Evolutionary conservation across 129 eudicot genomes (phyloP).

Genomic region (Saussurea involucrata): DNA sequence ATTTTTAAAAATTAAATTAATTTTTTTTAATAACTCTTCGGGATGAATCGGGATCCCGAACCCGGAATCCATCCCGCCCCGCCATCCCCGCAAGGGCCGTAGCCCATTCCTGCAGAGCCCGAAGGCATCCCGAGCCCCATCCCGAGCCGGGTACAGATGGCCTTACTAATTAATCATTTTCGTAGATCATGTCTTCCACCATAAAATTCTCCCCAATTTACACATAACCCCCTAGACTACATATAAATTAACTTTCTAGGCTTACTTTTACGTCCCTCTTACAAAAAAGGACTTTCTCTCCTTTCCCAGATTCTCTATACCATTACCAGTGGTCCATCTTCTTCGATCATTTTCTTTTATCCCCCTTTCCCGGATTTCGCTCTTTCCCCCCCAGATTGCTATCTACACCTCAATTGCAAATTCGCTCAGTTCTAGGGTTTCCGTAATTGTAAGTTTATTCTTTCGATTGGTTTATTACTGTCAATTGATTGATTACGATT

Average conservation of each 20-base stretch:
- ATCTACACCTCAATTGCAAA: neutral
- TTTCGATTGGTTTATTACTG: neutral
- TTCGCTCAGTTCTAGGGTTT: conserved; percentile 1
- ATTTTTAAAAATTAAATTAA: no score
- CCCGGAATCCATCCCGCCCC: no score
- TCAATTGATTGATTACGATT: neutral
- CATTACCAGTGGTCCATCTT: conserved; percentile 29
- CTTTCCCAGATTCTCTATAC: conserved; percentile 10
- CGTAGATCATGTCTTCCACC: conserved; percentile 30
- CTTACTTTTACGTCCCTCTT: neutral
- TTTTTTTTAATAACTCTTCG: no score
- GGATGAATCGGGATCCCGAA: no score
- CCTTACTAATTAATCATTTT: neutral
- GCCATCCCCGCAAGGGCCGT: no score
- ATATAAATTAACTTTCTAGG: neutral
- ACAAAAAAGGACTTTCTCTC: conserved; percentile 8
- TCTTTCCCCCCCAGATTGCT: neutral
- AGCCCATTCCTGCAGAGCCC: no score
- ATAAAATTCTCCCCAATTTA: conserved; percentile 24
- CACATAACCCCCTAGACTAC: conserved; percentile 16
- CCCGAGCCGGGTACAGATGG: no score
- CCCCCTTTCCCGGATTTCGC: neutral
- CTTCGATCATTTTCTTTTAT: conserved; percentile 8
- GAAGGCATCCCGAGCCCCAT: no score
- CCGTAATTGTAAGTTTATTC: conserved; percentile 15